Evolutionary conservation across 2,329 filamentous ascomycete species (phyloP).

Genomic region (Bipolaris victoriae): DNA sequence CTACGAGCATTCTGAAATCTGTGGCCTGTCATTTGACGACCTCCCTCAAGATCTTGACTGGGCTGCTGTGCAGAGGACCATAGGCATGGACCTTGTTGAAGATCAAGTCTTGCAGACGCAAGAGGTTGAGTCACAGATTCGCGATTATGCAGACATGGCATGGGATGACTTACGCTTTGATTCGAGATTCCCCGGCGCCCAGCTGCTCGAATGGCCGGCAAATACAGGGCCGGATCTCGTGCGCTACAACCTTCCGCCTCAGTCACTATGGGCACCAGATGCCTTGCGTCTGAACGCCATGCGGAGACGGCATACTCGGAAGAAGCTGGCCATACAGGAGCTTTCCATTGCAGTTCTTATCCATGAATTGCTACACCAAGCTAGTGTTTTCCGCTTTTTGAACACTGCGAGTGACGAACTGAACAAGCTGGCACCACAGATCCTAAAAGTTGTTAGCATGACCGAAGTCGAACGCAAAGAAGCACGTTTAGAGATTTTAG

Average conservation of each 20-base stretch:
- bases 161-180: slow-evolving; percentile 42
- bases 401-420: slow-evolving; percentile 9
- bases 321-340: slow-evolving; percentile 53
- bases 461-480: not conserved
- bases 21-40: slow-evolving; percentile 18
- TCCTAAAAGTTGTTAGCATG: slow-evolving; percentile 23
- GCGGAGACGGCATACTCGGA: slow-evolving; percentile 45
- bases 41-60: slow-evolving; percentile 32
- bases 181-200: slow-evolving; percentile 33
- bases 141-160: slow-evolving; percentile 21
- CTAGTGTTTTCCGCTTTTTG: slow-evolving; percentile 12
- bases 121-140: slow-evolving; percentile 20
- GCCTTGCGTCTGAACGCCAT: slow-evolving; percentile 38
- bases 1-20: not conserved
- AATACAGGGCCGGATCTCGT: slow-evolving; percentile 49
- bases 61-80: slow-evolving; percentile 20
- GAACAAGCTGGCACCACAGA: slow-evolving; percentile 26
- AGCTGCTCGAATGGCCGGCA: slow-evolving; percentile 44
- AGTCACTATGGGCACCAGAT: slow-evolving; percentile 54
- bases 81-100: slow-evolving; percentile 37
- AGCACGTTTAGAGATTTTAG: slow-evolving; percentile 24
- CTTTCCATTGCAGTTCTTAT: slow-evolving; percentile 51
- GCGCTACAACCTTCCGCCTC: slow-evolving; percentile 49
- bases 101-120: slow-evolving; percentile 25
- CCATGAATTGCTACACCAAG: slow-evolving; percentile 41